Evolutionary conservation across 1,284 basidiomycete species (phyloP), one percentile per base, ranked within the genome.

Genomic region (Trametes sp.): DNA sequence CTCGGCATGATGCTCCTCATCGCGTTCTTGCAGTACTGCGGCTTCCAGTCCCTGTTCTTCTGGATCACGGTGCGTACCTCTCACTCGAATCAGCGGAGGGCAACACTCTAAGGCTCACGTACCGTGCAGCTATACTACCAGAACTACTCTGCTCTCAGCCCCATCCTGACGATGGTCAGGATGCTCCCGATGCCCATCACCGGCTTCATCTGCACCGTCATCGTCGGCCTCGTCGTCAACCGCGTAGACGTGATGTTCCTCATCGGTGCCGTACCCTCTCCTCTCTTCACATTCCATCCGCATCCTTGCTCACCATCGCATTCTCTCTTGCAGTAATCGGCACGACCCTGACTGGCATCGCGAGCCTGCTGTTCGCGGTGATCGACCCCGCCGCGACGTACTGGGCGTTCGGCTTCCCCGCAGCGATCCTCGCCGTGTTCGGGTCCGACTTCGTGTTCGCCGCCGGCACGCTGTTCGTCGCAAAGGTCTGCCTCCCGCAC

Each of bases 391-490:
- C 78, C 2, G 81, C 81, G 2, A 75, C 86, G 1, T 97, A 91
- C 74, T 95, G 93, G 93, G 86, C 86, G 1, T 91, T 85, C 60
- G 89, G 88, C 14, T 95, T 97, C 78, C 91, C 93, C 5, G 86
- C 89, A 0, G 87, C 93, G 38, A 81, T 89, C 64, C 70, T 93
- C 58, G 77, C 84, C 14, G 92, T 94, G 26, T 81, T 92, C 46
- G 93, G 93, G 35, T 90, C 87, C 0, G 93, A 95, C 72, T 92
- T 95, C 70, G 86, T 93, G 13, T 93, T 89, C 73, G 81, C 92
- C 0, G 80, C 86, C 1, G 93, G 91, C 1, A 88, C 87, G 1
- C 78, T 95, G 21, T 95, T 92, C 71, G 85, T 94, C 55, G 87
- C 92, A 0, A 88, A 88, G 63, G 80, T 92, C 21, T 84, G 87